phyloP scores from a whole-genome alignment of 768 basidiomycete genomes.

The Lactarius evosmus region DNA sequence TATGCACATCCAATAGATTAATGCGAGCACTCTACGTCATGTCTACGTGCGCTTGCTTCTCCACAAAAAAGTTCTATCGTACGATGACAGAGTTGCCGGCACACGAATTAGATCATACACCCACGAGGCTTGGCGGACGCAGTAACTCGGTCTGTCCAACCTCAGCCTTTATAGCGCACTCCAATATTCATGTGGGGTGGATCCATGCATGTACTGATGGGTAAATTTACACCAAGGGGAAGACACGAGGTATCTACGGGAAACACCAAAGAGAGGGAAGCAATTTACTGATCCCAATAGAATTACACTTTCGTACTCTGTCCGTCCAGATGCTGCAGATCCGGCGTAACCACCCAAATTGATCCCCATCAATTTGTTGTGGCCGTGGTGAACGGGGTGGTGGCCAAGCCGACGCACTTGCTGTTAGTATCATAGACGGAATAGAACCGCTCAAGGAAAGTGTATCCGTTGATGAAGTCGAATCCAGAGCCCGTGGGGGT shows the following conservation, averaged over 20 bases:
- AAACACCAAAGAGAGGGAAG: neutral
- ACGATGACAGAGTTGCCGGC: neutral
- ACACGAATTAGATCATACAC: neutral
- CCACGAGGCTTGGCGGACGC: neutral
- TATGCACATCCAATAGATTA: slow-evolving; percentile 8
- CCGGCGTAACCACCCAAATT: neutral
- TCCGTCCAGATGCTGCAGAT: neutral
- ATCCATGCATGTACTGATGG: too few species aligned
- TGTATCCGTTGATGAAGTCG: slow-evolving; percentile 54
- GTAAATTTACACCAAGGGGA: neutral
- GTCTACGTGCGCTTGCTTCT: neutral
- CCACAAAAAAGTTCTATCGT: neutral
- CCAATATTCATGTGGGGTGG: neutral
- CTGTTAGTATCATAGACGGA: slow-evolving; percentile 60
- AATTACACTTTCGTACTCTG: neutral
- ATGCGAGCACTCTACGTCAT: neutral
- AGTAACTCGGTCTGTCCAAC: neutral
- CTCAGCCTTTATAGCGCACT: neutral
- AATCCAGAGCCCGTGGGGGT: slow-evolving; percentile 41
- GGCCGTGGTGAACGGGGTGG: slow-evolving; percentile 47
- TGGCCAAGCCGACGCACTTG: slow-evolving; percentile 54
- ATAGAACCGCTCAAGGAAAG: slow-evolving; percentile 63
- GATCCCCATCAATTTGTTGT: slow-evolving; percentile 34
- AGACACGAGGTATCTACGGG: neutral
- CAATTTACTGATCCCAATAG: neutral